Conservation (phyloP, 2,329 filamentous ascomycete species). For the Apiospora kogelbergensis region DNA sequence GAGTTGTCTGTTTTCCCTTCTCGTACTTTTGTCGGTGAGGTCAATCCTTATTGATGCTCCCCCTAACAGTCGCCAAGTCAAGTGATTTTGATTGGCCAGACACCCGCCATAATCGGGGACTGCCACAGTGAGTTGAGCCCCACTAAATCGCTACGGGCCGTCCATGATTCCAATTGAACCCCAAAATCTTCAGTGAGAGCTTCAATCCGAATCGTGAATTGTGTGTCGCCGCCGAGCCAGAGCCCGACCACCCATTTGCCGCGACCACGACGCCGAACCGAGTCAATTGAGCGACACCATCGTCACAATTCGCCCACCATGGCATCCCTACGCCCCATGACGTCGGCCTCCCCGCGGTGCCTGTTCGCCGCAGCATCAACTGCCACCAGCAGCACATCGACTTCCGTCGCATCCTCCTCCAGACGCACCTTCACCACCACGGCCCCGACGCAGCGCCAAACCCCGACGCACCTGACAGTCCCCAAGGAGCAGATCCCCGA, state of each 20-base stretch:
- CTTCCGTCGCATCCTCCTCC: background rate
- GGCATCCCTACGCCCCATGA: constrained; percentile 10
- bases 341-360: constrained; percentile 11
- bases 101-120: background rate
- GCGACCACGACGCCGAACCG: background rate
- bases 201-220: background rate
- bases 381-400: background rate
- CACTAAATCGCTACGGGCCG: background rate
- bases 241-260: background rate
- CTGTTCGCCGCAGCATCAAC: constrained; percentile 4
- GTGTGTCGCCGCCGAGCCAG: background rate
- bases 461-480: constrained; percentile 40
- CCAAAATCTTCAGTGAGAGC: background rate
- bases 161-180: background rate
- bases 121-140: background rate
- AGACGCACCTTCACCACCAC: constrained; percentile 26
- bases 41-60: background rate
- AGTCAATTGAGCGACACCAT: background rate
- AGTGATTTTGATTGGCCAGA: constrained; percentile 1
- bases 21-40: background rate
- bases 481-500: constrained; percentile 45
- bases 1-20: background rate
- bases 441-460: constrained; percentile 21
- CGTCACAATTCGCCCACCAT: constrained; percentile 8
- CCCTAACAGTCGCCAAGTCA: background rate